phyloP scores from a whole-genome alignment of 2,329 filamentous ascomycete genomes.

The Cytospora piceicola region DNA sequence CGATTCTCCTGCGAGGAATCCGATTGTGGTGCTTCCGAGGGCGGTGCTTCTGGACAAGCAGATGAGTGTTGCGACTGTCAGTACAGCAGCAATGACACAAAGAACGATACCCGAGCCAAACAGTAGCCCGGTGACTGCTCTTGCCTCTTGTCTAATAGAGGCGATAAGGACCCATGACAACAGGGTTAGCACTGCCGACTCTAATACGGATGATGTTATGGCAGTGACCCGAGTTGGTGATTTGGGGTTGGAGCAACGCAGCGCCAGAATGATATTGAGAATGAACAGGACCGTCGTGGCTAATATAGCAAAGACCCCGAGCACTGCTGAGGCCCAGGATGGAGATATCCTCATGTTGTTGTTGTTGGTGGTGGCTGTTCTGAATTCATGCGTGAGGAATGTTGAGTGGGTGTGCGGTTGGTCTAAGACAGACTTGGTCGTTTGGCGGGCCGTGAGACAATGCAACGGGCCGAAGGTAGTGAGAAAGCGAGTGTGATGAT shows the following conservation, averaged over 20 bases:
- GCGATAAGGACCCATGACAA: conserved; percentile 41
- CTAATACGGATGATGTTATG: conserved; percentile 44
- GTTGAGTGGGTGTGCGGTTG: conserved; percentile 22
- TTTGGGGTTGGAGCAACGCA: conserved; percentile 38
- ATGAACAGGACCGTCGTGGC: conserved; percentile 46
- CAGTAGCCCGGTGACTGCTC: conserved; percentile 40
- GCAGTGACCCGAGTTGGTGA: conserved; percentile 43
- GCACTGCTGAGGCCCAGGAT: conserved; percentile 39
- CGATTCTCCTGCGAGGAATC: conserved; percentile 50
- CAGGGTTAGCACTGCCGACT: conserved; percentile 43
- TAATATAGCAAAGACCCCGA: conserved; percentile 44
- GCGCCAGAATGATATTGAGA: conserved; percentile 47
- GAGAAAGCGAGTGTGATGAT: conserved; percentile 22
- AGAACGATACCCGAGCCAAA: conserved; percentile 45
- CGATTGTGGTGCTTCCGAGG: conserved; percentile 39
- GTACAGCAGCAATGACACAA: conserved; percentile 49
- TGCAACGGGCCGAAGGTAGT: conserved; percentile 21
- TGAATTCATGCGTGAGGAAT: conserved; percentile 25
- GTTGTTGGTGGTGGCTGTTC: conserved; percentile 20
- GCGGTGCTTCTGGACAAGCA: conserved; percentile 44
- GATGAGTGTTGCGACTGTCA: conserved; percentile 51
- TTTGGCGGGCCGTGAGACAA: conserved; percentile 16
- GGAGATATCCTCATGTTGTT: conserved; percentile 22
- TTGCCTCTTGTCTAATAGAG: conserved; percentile 34
- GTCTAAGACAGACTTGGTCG: conserved; percentile 24